Evolutionary conservation across 805 yeast genomes (phyloP).

Genomic region (Saccharomycopsis lassenensis): DNA sequence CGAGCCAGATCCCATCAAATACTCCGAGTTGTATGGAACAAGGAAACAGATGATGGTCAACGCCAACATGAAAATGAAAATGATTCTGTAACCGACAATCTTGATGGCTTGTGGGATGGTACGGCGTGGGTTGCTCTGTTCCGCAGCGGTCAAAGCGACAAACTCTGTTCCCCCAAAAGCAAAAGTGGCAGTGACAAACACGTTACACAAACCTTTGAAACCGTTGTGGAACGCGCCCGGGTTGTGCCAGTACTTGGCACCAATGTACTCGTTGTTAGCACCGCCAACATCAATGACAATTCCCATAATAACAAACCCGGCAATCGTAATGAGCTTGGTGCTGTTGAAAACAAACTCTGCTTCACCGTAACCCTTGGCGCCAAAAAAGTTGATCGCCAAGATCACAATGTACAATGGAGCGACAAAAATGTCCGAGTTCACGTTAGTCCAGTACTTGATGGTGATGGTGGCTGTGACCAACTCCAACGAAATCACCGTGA

Average conservation of each 20-base stretch:
- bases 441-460: conserved; percentile 33
- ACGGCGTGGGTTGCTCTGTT: conserved; percentile 49
- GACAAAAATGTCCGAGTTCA: conserved; percentile 22
- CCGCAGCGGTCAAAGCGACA: conserved; percentile 57
- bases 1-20: conserved; percentile 38
- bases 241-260: conserved; percentile 45
- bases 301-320: conserved; percentile 47
- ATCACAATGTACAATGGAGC: conserved; percentile 32
- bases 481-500: conserved; percentile 43
- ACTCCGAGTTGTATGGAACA: conserved; percentile 46
- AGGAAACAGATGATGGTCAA: conserved; percentile 44
- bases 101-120: conserved; percentile 54
- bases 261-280: conserved; percentile 44
- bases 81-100: conserved; percentile 55
- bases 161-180: conserved; percentile 61
- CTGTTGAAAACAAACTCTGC: conserved; percentile 48
- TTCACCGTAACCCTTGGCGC: conserved; percentile 61
- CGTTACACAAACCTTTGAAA: conserved; percentile 56
- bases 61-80: conserved; percentile 45
- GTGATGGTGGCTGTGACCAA: conserved; percentile 45
- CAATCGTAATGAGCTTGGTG: conserved; percentile 45
- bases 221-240: conserved; percentile 43
- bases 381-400: conserved; percentile 41
- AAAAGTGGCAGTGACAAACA: conserved; percentile 51
- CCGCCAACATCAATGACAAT: conserved; percentile 51